phyloP scores from a whole-genome alignment of 2,329 filamentous ascomycete species.

The Didymella keratinophila region DNA sequence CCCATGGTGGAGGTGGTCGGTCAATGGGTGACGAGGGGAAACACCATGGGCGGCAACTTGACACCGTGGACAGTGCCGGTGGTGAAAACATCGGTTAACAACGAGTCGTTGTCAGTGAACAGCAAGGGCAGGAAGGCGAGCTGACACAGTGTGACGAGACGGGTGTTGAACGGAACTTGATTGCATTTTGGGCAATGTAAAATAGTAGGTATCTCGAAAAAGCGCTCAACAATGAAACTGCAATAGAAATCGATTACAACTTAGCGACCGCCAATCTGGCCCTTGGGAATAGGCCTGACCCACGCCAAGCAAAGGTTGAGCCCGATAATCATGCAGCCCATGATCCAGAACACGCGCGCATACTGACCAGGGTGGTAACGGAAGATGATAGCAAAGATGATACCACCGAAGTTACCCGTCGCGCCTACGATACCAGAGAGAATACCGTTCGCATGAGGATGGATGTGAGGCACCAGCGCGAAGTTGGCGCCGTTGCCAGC shows the following conservation, averaged over 20 bases:
- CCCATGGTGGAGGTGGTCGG: too few species aligned
- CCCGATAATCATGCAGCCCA: conserved; percentile 76
- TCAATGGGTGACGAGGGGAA: too few species aligned
- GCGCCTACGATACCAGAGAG: conserved; percentile 82
- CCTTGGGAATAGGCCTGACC: conserved; percentile 66
- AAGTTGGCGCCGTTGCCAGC: conserved; percentile 88
- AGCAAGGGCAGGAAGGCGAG: not conserved
- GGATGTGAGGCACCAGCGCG: conserved; percentile 84
- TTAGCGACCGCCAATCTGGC: conserved; percentile 58
- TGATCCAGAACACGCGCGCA: conserved; percentile 78
- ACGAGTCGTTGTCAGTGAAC: too few species aligned
- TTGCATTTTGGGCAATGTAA: not conserved
- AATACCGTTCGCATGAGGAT: conserved; percentile 81
- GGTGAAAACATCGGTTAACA: too few species aligned
- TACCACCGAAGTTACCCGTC: conserved; percentile 82
- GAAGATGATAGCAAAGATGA: conserved; percentile 85
- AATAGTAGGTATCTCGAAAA: conserved; percentile 20
- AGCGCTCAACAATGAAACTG: conserved; percentile 14
- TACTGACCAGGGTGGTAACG: conserved; percentile 75
- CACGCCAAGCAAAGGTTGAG: conserved; percentile 72
- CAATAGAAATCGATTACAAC: not conserved
- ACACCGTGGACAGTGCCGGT: too few species aligned
- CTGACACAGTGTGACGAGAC: not conserved
- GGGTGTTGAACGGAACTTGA: not conserved
- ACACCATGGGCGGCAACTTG: too few species aligned